Evolutionary conservation across 2,329 filamentous ascomycete genomes (phyloP).

Genomic region (Pseudogymnoascus sp.): DNA sequence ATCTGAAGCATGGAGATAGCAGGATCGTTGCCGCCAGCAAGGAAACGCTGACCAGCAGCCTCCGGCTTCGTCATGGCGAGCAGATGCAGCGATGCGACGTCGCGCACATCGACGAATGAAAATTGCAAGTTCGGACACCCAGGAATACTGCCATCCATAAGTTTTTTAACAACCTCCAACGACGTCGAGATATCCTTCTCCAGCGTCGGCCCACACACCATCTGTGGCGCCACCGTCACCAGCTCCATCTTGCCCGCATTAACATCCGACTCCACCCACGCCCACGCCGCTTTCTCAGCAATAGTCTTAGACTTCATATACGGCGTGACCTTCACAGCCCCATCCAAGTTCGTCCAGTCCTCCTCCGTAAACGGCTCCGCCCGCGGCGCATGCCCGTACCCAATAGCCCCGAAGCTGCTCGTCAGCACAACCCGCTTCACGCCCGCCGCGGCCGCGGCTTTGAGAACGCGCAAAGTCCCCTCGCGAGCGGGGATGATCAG

Average conservation of each 20-base stretch:
- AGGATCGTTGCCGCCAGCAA: conserved; percentile 11
- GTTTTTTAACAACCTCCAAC: conserved; percentile 21
- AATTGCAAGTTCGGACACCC: conserved; percentile 24
- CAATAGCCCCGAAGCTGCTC: conserved; percentile 16
- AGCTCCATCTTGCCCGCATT: conserved; percentile 23
- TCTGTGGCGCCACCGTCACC: conserved; percentile 25
- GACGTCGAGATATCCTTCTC: conserved; percentile 21
- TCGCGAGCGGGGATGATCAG: conserved; percentile 30
- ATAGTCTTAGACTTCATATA: conserved; percentile 31
- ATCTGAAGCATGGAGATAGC: conserved; percentile 21
- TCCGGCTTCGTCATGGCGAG: conserved; percentile 24
- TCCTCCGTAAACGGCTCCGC: conserved; percentile 27
- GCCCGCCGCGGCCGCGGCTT: conserved; percentile 24
- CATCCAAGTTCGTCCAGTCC: conserved; percentile 25
- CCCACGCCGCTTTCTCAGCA: conserved; percentile 30
- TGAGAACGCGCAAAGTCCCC: conserved; percentile 27
- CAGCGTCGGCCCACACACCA: conserved; percentile 28
- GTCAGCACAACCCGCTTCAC: conserved; percentile 22
- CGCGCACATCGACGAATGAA: conserved; percentile 28
- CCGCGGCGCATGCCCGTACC: conserved; percentile 21
- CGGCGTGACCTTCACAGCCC: conserved; percentile 14
- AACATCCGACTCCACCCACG: conserved; percentile 27
- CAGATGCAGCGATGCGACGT: conserved; percentile 28
- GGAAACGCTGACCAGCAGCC: conserved; percentile 24
- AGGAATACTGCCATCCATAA: conserved; percentile 28